Base-by-base conservation (phyloP, 441 rosid genomes). In the Macaranga tanarius region DNA sequence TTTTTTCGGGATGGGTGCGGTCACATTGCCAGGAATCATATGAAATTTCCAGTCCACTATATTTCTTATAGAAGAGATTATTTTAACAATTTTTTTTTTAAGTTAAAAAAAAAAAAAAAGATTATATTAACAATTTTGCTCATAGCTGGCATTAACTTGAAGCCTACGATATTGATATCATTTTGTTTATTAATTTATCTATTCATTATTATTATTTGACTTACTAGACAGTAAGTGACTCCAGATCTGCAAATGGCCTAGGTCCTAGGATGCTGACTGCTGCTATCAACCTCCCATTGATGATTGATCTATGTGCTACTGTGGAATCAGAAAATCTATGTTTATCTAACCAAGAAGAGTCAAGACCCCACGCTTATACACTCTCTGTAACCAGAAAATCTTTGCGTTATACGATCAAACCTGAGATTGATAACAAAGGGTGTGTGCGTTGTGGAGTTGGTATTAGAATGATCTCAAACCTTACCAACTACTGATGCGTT, bases 371-470 rank as follows among this genome's bases (percentile, higher is more conserved):
- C 48, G 8, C 13, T 0, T 44, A 11, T 11, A 44, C 48, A 3
- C 12, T 8, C 11, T 44, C 11, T 11, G 1, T 12, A 16, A 7
- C 22, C 20, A 16, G 10, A 17, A 64, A 22, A 6, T 42, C 19
- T 10, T n/a, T n/a, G 51, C 51, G 22, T 44, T 26, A 66, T 66
- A 50, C 26, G 9, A 66, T 64, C 11, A 62, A 3, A 5, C 51
- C 63, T 1, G 62, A 15, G 62, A 59, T 17, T 42, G 45, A 47
- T 3, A 2, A 47, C 2, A 47, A 47, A 12, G 57, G 56, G 19
- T 51, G 56, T 31, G 47, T 52, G 31, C 5, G n/a, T 45, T 48
- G n/a, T 5, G 72, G 74, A 78, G 77, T 79, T 62, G 84, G 74
- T 65, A 69, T 40, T 51, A 38, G 48, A 48, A 25, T 57, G 57